Conservation (phyloP, 2,329 filamentous ascomycete species). For the Diaporthe longicolla region DNA sequence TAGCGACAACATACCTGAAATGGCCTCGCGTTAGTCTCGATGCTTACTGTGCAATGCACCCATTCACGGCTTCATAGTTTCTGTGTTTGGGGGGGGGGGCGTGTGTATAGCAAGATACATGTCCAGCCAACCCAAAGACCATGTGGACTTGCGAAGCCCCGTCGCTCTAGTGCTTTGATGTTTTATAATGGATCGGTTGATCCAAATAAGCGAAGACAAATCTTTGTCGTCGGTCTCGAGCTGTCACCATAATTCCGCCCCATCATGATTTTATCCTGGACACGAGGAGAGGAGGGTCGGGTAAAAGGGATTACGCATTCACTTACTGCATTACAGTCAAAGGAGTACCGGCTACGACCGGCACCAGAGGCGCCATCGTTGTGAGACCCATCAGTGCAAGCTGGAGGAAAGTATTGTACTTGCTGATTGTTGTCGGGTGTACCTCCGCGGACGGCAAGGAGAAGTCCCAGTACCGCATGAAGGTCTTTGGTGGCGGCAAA, state of each 20-base stretch:
- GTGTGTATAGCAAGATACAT: not conserved
- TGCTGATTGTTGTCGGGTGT: slow-evolving; percentile 85
- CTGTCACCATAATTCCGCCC: no score
- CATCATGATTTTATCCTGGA: not conserved
- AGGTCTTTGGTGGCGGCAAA: slow-evolving; percentile 92
- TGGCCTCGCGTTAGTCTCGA: slow-evolving; percentile 1
- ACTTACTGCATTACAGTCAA: slow-evolving; percentile 77
- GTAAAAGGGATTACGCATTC: not conserved
- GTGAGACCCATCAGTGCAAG: slow-evolving; percentile 88
- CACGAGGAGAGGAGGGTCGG: not conserved
- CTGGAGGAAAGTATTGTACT: slow-evolving; percentile 95
- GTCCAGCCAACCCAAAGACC: not conserved
- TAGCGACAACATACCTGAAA: slow-evolving; percentile 83
- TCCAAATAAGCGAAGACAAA: not conserved
- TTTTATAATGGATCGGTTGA: not conserved
- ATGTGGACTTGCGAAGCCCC: not conserved
- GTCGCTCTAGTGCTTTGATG: not conserved
- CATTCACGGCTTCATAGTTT: not conserved
- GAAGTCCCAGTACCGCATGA: slow-evolving; percentile 96
- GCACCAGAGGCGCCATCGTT: slow-evolving; percentile 82
- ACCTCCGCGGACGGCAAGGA: slow-evolving; percentile 90
- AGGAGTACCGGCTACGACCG: slow-evolving; percentile 66
- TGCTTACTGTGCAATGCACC: not conserved
- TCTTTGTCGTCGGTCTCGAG: not conserved
- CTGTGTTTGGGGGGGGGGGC: not conserved